Evolutionary conservation across 2,329 filamentous ascomycete genomes (phyloP), one percentile per base, ranked within the genome.

Genomic region (Myotisia sp.): DNA sequence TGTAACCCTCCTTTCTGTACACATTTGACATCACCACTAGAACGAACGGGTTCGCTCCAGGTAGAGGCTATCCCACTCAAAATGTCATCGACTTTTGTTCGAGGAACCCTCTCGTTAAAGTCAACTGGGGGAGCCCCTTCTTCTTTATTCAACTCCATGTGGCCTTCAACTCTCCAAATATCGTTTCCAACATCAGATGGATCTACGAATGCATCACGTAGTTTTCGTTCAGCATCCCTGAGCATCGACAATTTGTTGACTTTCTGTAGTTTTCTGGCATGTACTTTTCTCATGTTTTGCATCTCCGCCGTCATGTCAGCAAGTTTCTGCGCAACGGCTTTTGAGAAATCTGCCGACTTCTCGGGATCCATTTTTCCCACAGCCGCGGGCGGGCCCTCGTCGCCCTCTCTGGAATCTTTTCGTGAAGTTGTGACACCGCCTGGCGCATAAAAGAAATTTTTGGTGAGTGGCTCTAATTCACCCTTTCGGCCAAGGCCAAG

Each of bases 401-500:
- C 41, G 18, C 40, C 47, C 26, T 54, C 50, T 36, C 53, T 44
- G 24, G 46, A 35, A 12, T 58, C 54, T 13, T 45, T 47, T 31
- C 37, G 31, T 16, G 43, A 37, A 17, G 39, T 40, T 28, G 47
- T 37, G 26, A 46, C 38, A 24, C 53, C 47, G 42, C 57, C 40
- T 4, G 70, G 68, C 2, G 70, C 64, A 38, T 90, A 76, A 37
- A 94, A 84, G 37, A 94, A 82, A 4, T 82, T 85, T 22, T 82
- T 76, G 0, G 90, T 95, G 35, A 95, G 62, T 0, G 71, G 68
- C 16, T 81, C 76, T 13, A 98, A 66, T 55, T 86, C 80, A 23
- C 90, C 90, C 56, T 77, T 81, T 33, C 80, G 69, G 3, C 90
- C 90, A 6, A 95, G 64, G 1, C 85, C 85, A 21, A 95, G 71